Evolutionary conservation across 1,284 basidiomycete species (phyloP), one percentile per base, ranked within the genome.

Genomic region (Mycena sp.): DNA sequence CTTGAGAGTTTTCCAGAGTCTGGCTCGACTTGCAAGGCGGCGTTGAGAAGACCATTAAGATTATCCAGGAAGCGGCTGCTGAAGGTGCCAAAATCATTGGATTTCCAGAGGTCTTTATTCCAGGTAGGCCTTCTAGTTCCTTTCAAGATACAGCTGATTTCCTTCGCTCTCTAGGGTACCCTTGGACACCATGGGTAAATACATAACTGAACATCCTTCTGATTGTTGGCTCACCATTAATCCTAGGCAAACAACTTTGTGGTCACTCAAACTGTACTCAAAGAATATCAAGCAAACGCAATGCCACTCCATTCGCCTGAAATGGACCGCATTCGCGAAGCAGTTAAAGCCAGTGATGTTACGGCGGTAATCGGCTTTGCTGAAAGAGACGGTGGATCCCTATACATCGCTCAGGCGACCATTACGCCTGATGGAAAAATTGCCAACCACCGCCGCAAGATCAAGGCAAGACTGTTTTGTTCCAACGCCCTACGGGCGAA

Each of bases 11-110:
- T 51, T 45, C 1, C 44, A 74, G 73, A 2, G 73, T 72, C 23
- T 76, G 75, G 75, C 69, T 75, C 37, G 73, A 76, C 65, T 69
- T 76, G n/a, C 69, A 75, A 70, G 75, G 75, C 19, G 67, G 74
- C 23, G 74, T 76, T 11, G 67, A 72, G 19, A 76, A 76, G 58
- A 75, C 73, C 17, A 75, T 76, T 65, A 56, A 57, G 11, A 71
- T 76, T 40, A 74, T 76, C n/a, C 55, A 67, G 11, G 74, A 76
- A 45, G 75, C 75, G 3, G 70, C 73, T 16, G 58, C 64, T 6
- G 60, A 72, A n/a, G 75, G 73, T 14, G 74, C 74, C 23, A 76
- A 76, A 61, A 73, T 76, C 21, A 71, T 76, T 29, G 73, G 74
- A 3, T 73, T 75, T 45, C 72, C 73, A 0, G 73, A 74, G 58